Evolutionary conservation across 352 stramenopile species (phyloP).

Genomic region (Phytophthora chlamydospora): DNA sequence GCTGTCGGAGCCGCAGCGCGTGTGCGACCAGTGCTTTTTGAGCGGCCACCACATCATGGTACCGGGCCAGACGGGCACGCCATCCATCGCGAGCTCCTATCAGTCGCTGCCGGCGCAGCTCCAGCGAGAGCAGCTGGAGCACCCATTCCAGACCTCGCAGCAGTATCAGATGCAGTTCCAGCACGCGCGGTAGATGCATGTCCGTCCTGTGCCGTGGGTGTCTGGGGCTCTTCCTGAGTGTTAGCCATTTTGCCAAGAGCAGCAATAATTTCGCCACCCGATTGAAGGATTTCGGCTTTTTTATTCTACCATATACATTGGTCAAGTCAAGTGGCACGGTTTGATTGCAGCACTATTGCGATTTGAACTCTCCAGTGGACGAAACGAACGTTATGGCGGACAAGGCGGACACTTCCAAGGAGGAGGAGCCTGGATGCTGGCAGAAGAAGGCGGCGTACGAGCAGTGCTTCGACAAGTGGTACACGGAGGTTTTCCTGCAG

Average conservation of each 20-base stretch:
- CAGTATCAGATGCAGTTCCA: constrained; percentile 45
- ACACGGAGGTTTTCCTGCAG: constrained; percentile 86
- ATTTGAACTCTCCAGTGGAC: background rate
- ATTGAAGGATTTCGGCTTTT: constrained; percentile 30
- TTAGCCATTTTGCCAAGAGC: constrained; percentile 30
- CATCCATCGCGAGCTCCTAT: constrained; percentile 47
- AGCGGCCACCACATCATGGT: constrained; percentile 65
- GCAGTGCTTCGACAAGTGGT: constrained; percentile 90
- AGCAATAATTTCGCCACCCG: constrained; percentile 21
- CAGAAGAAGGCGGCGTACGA: constrained; percentile 78
- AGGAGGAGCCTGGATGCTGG: constrained; percentile 66
- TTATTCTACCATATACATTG: constrained; percentile 31
- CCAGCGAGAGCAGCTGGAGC: constrained; percentile 40
- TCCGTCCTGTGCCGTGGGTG: constrained; percentile 16
- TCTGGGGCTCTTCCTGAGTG: constrained; percentile 11
- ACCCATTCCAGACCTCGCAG: constrained; percentile 42
- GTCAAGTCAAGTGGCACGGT: constrained; percentile 12
- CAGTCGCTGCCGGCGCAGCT: constrained; percentile 45
- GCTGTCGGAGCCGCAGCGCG: constrained; percentile 70
- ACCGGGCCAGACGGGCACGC: constrained; percentile 29
- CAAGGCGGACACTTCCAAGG: constrained; percentile 2
- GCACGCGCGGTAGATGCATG: constrained; percentile 28
- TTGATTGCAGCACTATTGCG: constrained; percentile 17
- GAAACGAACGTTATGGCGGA: constrained; percentile 21
- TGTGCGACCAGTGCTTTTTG: constrained; percentile 85